A percentile compares a stretch with the other conserved stretches of the same genome.
These are phyloP conservation scores for Beauveria brongniartii DNA, from an alignment of 2,329 filamentous ascomycete genomes.

Conservation along the genomic window DNA sequence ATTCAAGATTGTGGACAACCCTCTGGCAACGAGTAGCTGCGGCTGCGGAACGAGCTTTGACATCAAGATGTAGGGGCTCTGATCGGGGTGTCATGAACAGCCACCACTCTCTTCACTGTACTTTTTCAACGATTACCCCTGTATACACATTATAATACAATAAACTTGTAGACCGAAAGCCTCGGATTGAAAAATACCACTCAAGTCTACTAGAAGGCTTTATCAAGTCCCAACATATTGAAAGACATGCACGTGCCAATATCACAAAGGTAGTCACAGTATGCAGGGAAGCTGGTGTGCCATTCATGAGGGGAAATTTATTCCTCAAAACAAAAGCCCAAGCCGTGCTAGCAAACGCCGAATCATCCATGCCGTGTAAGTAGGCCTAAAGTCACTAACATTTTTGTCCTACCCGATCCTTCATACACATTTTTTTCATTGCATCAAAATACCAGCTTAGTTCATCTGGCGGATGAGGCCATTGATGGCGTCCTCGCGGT, in stretches of 20 bases:
- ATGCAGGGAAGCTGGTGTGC: conserved; percentile 28
- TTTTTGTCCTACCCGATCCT: conserved; percentile 9
- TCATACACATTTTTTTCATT: conserved; percentile 27
- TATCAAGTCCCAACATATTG: background rate
- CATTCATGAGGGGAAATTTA: conserved; percentile 32
- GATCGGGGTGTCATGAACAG: background rate
- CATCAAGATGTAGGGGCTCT: conserved; percentile 55
- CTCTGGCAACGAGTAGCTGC: conserved; percentile 84
- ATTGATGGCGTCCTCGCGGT: conserved; percentile 99
- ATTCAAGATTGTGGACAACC: conserved; percentile 95
- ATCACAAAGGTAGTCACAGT: conserved; percentile 16
- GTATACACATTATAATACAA: conserved; percentile 1
- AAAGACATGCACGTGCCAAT: conserved; percentile 4
- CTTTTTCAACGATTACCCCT: background rate
- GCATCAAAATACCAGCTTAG: conserved; percentile 42
- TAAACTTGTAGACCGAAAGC: background rate
- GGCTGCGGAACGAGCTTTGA: conserved; percentile 98
- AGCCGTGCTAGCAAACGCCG: conserved; percentile 34
- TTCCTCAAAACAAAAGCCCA: conserved; percentile 25
- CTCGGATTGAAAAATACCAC: background rate
- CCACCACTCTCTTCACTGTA: conserved; percentile 10
- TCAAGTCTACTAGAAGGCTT: background rate
- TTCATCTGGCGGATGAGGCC: conserved; percentile 96
- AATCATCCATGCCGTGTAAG: conserved; percentile 17
- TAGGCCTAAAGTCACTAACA: conserved; percentile 8